Evolutionary conservation across 805 yeast genomes (phyloP), one percentile per base, ranked within the genome.

Genomic region (Candida krabiensis): DNA sequence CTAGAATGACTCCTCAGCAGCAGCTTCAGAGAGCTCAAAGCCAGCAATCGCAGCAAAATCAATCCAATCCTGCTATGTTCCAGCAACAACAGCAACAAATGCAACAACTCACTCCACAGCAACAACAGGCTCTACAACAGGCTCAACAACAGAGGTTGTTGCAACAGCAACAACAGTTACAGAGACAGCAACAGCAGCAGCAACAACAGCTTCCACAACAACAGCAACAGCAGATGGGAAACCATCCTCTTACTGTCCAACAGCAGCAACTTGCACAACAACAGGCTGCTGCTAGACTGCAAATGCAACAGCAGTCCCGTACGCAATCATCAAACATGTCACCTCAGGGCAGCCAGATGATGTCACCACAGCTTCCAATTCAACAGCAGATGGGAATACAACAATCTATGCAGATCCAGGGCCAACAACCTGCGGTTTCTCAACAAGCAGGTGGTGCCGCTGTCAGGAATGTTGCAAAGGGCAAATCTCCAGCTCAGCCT

Each of bases 91-190:
- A 33, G 25, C 44, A 35, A 18, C 37, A 19, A 8, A 19, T 40
- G 30, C 50, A 41, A 19, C 52, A 37, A 27, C 35, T 37, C 34
- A 41, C 39, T 15, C 55, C 43, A 2, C 56, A 44, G 22, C 60
- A 52, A 33, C 51, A 34, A 13, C 56, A 38, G 40, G 44, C 43
- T 12, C 45, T 39, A 19, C 54, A 36, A 31, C 44, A 36, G 29
- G 44, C 38, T 12, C 54, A 43, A 28, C 58, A 40, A 35, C 58
- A 46, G 28, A 56, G 45, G 35, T 52, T 45, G 35, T 51, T 48
- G 42, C 61, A 46, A 25, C 58, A 39, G 24, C n/a, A n/a, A n/a
- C 62, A 47, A 37, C 54, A 40, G 37, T 35, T 34, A 4, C 51
- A 33, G 19, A 47, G 40, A 26, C 60, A 32, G 39, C 47, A 37